phyloP scores from a whole-genome alignment of 177 flowering plant genomes.

The Vitis hybrid region DNA sequence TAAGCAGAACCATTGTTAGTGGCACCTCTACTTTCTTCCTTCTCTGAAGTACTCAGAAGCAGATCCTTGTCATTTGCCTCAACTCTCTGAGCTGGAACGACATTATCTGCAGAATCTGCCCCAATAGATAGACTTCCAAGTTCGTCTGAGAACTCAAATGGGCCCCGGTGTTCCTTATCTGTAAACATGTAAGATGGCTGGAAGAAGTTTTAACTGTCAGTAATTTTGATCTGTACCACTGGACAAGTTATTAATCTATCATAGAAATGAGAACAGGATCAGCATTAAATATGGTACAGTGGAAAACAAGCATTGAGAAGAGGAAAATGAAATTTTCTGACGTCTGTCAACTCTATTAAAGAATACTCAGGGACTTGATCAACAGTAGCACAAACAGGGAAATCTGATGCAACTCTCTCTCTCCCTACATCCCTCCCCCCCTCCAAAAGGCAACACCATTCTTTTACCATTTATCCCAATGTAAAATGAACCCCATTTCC shows the following conservation, averaged over 20 bases:
- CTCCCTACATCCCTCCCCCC: too few relatives aligned
- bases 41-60: conserved; percentile 73
- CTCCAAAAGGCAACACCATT: too few relatives aligned
- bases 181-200: conserved; percentile 99
- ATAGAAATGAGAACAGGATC: not conserved
- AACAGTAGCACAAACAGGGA: too few relatives aligned
- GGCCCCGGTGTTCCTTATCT: conserved; percentile 95
- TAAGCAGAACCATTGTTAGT: conserved; percentile 72
- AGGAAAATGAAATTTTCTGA: too few relatives aligned
- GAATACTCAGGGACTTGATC: too few relatives aligned
- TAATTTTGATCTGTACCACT: not conserved
- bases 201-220: conserved; percentile 23
- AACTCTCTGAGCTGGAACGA: conserved; percentile 54
- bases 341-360: too few relatives aligned
- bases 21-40: conserved; percentile 65
- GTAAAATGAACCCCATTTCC: too few relatives aligned
- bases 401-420: too few relatives aligned
- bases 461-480: too few relatives aligned
- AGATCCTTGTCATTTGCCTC: conserved; percentile 95
- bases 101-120: conserved; percentile 48
- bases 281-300: not conserved
- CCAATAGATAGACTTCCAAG: conserved; percentile 70
- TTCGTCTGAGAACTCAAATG: conserved; percentile 94
- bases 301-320: too few relatives aligned
- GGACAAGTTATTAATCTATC: not conserved